A percentile compares a stretch with the other conserved stretches of the same genome.
Conservation (phyloP, 345 rosid genomes). For the Bruguiera gymnorhiza region DNA sequence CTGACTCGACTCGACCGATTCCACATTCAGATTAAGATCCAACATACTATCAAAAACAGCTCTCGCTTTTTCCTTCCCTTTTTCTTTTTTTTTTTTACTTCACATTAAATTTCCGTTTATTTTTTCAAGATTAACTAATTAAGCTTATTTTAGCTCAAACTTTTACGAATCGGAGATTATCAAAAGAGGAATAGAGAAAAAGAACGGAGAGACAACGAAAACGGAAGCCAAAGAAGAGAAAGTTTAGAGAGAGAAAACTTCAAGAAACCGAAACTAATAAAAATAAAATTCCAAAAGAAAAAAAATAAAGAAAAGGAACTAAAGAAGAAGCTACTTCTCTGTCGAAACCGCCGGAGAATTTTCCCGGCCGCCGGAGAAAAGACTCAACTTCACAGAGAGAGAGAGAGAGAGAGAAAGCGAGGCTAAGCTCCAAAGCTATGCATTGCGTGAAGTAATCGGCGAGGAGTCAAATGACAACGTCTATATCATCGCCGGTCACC, state of each 20-base stretch:
- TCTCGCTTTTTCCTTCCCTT: too few relatives aligned
- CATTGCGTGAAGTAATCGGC: background rate
- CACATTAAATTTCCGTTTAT: too few relatives aligned
- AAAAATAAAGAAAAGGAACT: slow-evolving; percentile 4
- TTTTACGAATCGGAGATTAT: background rate
- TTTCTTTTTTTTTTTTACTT: too few relatives aligned
- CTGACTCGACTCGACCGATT: slow-evolving; percentile 57
- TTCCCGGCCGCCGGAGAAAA: slow-evolving; percentile 12
- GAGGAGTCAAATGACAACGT: background rate
- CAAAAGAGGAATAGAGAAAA: background rate
- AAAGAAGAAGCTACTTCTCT: background rate
- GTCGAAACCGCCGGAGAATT: background rate
- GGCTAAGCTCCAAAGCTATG: background rate
- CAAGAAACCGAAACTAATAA: background rate
- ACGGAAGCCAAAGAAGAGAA: background rate
- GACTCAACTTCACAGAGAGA: background rate
- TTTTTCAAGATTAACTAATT: background rate
- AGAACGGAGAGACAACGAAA: background rate
- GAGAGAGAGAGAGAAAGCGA: background rate
- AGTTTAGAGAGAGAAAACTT: background rate
- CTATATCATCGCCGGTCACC: slow-evolving; percentile 24
- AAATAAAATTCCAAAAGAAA: background rate
- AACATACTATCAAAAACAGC: slow-evolving; percentile 38
- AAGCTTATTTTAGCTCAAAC: slow-evolving; percentile 1
- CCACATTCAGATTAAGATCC: slow-evolving; percentile 80